Percentiles rank a stretch among this genome's conserved stretches.
These are phyloP conservation scores for Deuterostichococcus epilithicus DNA, from an alignment of 139 green algal genomes.

Conservation along the genomic window DNA sequence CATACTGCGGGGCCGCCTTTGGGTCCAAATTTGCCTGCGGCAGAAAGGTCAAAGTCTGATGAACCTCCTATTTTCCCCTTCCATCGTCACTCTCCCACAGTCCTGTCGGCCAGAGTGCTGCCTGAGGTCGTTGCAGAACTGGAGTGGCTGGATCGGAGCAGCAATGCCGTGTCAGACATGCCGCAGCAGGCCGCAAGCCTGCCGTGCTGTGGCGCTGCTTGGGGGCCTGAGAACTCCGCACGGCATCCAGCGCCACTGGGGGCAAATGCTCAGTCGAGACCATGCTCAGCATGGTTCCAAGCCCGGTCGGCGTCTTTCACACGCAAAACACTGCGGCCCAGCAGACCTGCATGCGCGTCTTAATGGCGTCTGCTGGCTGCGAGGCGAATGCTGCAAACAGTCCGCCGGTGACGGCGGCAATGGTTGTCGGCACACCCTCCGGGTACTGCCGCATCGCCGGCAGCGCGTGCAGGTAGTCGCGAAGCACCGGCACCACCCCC, in stretches of 20 bases:
- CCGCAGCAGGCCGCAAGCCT: slow-evolving; percentile 4
- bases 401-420: slow-evolving; percentile 61
- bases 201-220: slow-evolving; percentile 18
- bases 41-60: neutral
- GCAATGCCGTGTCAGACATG: too few relatives aligned
- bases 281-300: too few relatives aligned
- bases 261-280: too few relatives aligned
- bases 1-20: neutral
- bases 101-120: too few relatives aligned
- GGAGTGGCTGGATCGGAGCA: too few relatives aligned
- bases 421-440: slow-evolving; percentile 26
- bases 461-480: slow-evolving; percentile 33
- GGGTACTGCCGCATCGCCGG: slow-evolving; percentile 31
- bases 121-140: too few relatives aligned
- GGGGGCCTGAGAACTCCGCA: neutral
- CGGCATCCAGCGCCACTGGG: too few relatives aligned
- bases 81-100: too few relatives aligned
- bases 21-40: too few relatives aligned
- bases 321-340: too few relatives aligned
- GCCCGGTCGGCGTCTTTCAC: too few relatives aligned
- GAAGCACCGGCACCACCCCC: slow-evolving; percentile 70
- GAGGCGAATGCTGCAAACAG: slow-evolving; percentile 65
- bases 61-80: neutral
- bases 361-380: slow-evolving; percentile 87
- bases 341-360: slow-evolving; percentile 87